phyloP scores from a whole-genome alignment of 257 asterid species.

The Capsicum chinense region DNA sequence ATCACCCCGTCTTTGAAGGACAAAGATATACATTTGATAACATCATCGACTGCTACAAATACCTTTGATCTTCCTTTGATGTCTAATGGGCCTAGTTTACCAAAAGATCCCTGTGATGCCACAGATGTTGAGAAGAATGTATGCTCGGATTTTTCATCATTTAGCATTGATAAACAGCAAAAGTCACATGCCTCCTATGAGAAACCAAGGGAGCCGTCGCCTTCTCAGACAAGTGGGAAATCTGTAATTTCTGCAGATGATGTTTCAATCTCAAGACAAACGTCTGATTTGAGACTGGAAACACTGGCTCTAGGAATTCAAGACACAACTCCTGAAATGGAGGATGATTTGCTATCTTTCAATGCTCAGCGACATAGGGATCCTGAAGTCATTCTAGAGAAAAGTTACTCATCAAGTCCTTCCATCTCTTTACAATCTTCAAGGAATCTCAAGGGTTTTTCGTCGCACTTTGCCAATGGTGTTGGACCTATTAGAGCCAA shows the following conservation, averaged over 20 bases:
- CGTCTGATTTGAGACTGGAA: slow-evolving; percentile 45
- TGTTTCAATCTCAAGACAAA: slow-evolving; percentile 30
- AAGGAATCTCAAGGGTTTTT: slow-evolving; percentile 44
- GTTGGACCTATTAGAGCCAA: slow-evolving; percentile 43
- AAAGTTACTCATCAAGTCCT: slow-evolving; percentile 42
- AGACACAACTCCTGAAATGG: slow-evolving; percentile 46
- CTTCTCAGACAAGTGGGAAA: slow-evolving; percentile 41
- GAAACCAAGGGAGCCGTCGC: slow-evolving; percentile 46
- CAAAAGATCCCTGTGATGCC: slow-evolving; percentile 41
- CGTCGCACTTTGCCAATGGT: slow-evolving; percentile 47
- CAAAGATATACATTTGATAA: slow-evolving; percentile 31
- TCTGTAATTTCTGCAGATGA: slow-evolving; percentile 39
- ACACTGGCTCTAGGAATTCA: slow-evolving; percentile 37
- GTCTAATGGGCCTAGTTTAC: slow-evolving; percentile 47
- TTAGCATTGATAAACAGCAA: slow-evolving; percentile 56
- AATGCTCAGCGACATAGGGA: slow-evolving; percentile 66
- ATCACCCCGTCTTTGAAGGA: slow-evolving; percentile 45
- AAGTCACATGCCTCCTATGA: slow-evolving; percentile 46
- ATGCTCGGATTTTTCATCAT: slow-evolving; percentile 55
- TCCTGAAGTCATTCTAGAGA: slow-evolving; percentile 54
- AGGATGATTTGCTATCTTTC: slow-evolving; percentile 64
- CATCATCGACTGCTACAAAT: slow-evolving; percentile 39
- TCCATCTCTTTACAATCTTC: slow-evolving; percentile 46
- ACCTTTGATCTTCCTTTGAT: slow-evolving; percentile 41
- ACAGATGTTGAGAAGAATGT: slow-evolving; percentile 43